phyloP scores from a whole-genome alignment of 371 early-diverging fungal species.

The Saksenaea vasiformis region DNA sequence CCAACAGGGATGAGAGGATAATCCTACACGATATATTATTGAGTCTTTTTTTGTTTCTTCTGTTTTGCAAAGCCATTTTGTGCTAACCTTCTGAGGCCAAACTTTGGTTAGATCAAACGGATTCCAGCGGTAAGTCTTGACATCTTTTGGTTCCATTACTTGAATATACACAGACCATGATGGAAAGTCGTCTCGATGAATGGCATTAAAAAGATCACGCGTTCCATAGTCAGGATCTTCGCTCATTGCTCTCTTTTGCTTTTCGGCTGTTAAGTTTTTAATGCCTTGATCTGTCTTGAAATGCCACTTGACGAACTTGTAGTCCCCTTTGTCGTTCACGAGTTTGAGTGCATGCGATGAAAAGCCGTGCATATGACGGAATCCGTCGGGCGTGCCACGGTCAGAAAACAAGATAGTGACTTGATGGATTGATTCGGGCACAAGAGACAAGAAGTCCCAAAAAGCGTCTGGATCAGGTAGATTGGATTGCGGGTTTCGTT shows the following conservation, averaged over 20 bases:
- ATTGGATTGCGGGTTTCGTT: constrained; percentile 78
- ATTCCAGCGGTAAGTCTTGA: constrained; percentile 73
- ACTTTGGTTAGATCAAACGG: constrained; percentile 88
- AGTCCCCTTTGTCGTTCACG: constrained; percentile 69
- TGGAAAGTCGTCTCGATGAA: constrained; percentile 73
- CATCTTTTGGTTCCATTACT: constrained; percentile 74
- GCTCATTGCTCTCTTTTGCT: constrained; percentile 65
- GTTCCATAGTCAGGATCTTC: constrained; percentile 76
- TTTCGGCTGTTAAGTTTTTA: constrained; percentile 67
- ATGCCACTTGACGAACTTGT: constrained; percentile 85
- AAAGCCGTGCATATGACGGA: constrained; percentile 80
- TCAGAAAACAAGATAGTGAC: constrained; percentile 78
- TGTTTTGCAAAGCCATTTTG: not conserved
- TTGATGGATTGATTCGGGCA: constrained; percentile 81
- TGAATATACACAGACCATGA: constrained; percentile 78
- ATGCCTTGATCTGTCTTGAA: constrained; percentile 83
- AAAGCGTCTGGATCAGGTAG: constrained; percentile 48
- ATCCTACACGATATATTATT: constrained; percentile 21
- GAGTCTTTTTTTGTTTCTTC: constrained; percentile 14
- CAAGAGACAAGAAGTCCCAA: constrained; percentile 81
- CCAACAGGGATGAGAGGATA: constrained; percentile 59
- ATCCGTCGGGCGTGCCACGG: constrained; percentile 83
- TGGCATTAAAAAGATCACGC: constrained; percentile 75
- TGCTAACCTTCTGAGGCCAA: constrained; percentile 66
- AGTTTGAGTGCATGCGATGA: constrained; percentile 79